Percentiles rank a stretch among this genome's conserved stretches.
Conservation (phyloP, 805 yeast species). For the Kurtzmaniella fragi region DNA sequence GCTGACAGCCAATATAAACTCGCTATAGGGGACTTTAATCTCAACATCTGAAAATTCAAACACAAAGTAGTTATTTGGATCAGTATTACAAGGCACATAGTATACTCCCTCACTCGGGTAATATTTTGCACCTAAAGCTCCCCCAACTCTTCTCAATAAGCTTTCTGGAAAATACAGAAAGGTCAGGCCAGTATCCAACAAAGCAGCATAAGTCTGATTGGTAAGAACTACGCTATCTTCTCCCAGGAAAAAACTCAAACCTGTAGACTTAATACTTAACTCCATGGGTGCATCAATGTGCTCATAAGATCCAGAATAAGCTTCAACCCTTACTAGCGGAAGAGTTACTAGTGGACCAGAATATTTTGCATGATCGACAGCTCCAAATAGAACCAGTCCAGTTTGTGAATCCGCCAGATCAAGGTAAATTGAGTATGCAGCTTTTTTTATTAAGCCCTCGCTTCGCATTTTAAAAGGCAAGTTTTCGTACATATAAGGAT, state of each 20-base stretch:
- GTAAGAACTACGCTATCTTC: too few relatives aligned
- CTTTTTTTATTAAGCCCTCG: constrained; percentile 51
- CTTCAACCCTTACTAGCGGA: constrained; percentile 39
- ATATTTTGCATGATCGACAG: constrained; percentile 61
- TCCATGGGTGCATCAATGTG: too few relatives aligned
- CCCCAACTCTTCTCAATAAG: constrained; percentile 30
- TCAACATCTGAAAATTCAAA: constrained; percentile 55
- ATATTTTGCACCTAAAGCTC: constrained; percentile 37
- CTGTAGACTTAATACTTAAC: too few relatives aligned
- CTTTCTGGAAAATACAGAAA: constrained; percentile 38
- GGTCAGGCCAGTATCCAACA: constrained; percentile 34
- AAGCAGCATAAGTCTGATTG: constrained; percentile 16
- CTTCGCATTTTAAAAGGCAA: constrained; percentile 57
- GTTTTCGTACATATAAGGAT: constrained; percentile 44
- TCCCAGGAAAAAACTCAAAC: too few relatives aligned
- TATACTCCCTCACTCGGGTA: constrained; percentile 41
- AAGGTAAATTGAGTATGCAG: constrained; percentile 60
- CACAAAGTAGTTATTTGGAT: constrained; percentile 20
- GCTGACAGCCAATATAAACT: not conserved
- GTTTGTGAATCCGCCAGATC: constrained; percentile 33
- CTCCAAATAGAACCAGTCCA: constrained; percentile 70
- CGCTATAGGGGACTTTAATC: constrained; percentile 43
- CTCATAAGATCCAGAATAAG: too few relatives aligned
- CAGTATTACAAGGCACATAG: constrained; percentile 36
- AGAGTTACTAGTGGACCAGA: constrained; percentile 45